Base-by-base conservation (phyloP, 495 filamentous ascomycete species). In the Xylaria acuta region DNA sequence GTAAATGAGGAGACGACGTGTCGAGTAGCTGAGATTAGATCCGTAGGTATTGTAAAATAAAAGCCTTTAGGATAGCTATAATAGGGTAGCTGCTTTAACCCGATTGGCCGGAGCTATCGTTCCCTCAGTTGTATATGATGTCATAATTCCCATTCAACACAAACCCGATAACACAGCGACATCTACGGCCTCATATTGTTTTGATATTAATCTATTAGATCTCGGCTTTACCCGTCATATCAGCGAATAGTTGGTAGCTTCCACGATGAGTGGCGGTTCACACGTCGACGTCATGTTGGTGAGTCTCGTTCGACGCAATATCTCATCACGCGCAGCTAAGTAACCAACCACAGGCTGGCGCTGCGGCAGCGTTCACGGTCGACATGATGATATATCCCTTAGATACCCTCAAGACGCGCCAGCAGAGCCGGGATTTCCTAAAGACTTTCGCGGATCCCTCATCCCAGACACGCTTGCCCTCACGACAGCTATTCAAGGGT, bases 381-480 rank as follows among this genome's bases (percentile, higher is more conserved):
- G 93, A 97, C 75, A 84, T 95, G 62, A 80, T 95, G 16, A 86
- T 95, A 67, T 97, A 95, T 77, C 94, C 93, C 2, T 82, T 95
- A 8, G 94, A 97, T 79, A 97, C 93, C 0, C 85, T 96, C 74
- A 96, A 97, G 80, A 95, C 93, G 6, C 89, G 94, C 20, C 86
- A 95, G 36, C 94, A 98, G 75, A 92, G 91, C 20, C 90, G 89
- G 6, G 86, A 92, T 72, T 94, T 79, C 60, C 59, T 93, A 73
- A 84, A 84, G 49, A 82, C 82, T 1, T 86, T 90, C 16, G 95
- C 92, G 78, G 80, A 82, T 12, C 81, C 85, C 0, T 88, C 84
- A 18, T 83, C 86, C 27, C 82, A 83, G 2, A 78, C 90, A 32
- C 89, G 86, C 45, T 80, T 86, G 5, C 74, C 80, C 16, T 72